Percentiles rank a stretch among this genome's conserved stretches.
phyloP scores from a whole-genome alignment of 1,284 basidiomycete species.

The Heterobasidion occidentale region DNA sequence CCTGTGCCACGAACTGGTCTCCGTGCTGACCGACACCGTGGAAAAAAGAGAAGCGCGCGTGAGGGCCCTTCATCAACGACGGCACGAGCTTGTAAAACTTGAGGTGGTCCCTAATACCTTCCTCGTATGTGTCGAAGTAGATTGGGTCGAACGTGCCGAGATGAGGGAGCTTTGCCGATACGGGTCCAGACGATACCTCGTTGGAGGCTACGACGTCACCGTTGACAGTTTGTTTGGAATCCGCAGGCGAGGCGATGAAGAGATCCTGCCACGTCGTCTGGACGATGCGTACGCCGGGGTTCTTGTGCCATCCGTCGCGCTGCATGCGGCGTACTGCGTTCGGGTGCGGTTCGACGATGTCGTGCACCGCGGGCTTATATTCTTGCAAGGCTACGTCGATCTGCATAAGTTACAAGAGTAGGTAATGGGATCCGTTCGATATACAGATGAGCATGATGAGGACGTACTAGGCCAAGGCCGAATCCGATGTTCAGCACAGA shows the following conservation, averaged over 20 bases:
- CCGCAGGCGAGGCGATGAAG: background rate
- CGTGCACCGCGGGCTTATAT: conserved; percentile 6
- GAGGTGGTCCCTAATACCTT: conserved; percentile 4
- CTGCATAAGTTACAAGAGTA: background rate
- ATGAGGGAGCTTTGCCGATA: background rate
- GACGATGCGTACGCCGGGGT: conserved; percentile 4
- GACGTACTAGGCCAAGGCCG: conserved; percentile 3
- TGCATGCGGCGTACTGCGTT: conserved; percentile 4
- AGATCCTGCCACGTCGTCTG: conserved; percentile 6
- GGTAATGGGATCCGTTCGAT: background rate
- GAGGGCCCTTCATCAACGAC: background rate
- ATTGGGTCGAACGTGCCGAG: conserved; percentile 7
- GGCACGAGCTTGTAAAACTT: conserved; percentile 4
- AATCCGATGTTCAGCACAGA: conserved; percentile 7
- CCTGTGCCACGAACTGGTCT: background rate
- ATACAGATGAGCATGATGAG: background rate
- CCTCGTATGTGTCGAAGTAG: conserved; percentile 9
- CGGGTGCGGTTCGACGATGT: conserved; percentile 7
- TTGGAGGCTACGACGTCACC: background rate
- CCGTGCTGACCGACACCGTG: background rate
- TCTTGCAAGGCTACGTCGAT: conserved; percentile 7
- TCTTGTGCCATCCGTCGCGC: conserved; percentile 2
- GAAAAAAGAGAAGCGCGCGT: conserved; percentile 6
- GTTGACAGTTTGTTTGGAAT: background rate
- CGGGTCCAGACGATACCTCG: background rate